A percentile compares a stretch with the other conserved stretches of the same genome.
These are phyloP conservation scores for Picea glauca DNA, from an alignment of 75 land plant species.

Conservation along the genomic window DNA sequence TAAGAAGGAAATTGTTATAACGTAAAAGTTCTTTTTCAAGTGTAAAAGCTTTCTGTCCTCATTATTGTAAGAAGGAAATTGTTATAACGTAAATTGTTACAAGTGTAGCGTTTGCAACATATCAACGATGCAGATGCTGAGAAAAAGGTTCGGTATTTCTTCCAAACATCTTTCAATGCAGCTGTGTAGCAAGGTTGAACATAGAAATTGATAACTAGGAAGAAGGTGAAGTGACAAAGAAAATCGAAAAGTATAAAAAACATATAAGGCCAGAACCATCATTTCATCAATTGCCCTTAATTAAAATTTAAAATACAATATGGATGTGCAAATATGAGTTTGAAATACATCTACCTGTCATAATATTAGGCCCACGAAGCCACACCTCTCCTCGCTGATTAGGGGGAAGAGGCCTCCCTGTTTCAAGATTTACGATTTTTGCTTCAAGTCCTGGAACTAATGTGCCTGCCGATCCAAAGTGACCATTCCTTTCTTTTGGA, in stretches of 20 bases:
- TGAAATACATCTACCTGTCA: slow-evolving; percentile 51
- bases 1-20: background rate
- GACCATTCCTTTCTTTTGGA: slow-evolving; percentile 15
- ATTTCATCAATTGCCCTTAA: background rate
- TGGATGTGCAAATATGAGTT: background rate
- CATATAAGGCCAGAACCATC: background rate
- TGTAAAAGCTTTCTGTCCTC: background rate
- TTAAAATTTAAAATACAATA: background rate
- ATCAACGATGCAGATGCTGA: background rate
- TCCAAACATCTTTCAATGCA: background rate
- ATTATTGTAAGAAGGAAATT: background rate
- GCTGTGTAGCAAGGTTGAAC: background rate
- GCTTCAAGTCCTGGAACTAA: slow-evolving; percentile 62
- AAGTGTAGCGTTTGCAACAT: background rate
- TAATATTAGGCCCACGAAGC: slow-evolving; percentile 79
- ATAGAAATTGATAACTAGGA: background rate
- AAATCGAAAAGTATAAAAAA: background rate
- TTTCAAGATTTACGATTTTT: slow-evolving; percentile 44
- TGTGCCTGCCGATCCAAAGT: slow-evolving; percentile 61
- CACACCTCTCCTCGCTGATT: slow-evolving; percentile 70
- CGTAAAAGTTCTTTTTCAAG: background rate
- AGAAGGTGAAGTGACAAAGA: background rate
- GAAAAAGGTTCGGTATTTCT: background rate
- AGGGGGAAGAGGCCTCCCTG: slow-evolving; percentile 62
- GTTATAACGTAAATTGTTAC: background rate